phyloP scores from a whole-genome alignment of 768 basidiomycete genomes.

The Gymnopilus dilepis region DNA sequence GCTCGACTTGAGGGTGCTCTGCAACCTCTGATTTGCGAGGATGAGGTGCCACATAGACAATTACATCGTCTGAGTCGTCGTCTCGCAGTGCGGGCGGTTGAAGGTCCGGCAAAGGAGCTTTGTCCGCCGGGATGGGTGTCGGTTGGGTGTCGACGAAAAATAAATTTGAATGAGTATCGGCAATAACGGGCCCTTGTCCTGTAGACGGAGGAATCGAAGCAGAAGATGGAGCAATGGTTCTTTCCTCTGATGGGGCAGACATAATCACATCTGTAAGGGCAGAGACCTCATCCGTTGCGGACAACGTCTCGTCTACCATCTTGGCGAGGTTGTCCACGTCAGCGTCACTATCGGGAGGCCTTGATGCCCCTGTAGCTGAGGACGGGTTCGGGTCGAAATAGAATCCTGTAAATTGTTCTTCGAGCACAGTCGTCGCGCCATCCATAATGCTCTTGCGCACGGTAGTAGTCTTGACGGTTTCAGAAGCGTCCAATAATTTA shows the following conservation, averaged over 20 bases:
- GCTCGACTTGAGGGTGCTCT: conserved; percentile 1
- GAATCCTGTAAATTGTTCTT: conserved; percentile 25
- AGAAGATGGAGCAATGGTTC: not conserved
- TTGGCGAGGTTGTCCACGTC: conserved; percentile 24
- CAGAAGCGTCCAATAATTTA: conserved; percentile 44
- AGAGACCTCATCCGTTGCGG: conserved; percentile 16
- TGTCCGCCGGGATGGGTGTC: conserved; percentile 22
- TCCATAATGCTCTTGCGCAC: conserved; percentile 24
- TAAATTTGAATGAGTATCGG: not conserved
- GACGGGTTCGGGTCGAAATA: conserved; percentile 17
- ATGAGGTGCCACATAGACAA: conserved; percentile 80
- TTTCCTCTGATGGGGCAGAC: conserved; percentile 2
- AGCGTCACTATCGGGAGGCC: not conserved
- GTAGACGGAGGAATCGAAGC: not conserved
- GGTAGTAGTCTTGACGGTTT: conserved; percentile 19
- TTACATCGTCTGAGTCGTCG: conserved; percentile 64
- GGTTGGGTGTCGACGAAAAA: conserved; percentile 28
- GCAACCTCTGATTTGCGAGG: conserved; percentile 44
- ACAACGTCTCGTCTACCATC: conserved; percentile 28
- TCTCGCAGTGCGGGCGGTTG: conserved; percentile 26
- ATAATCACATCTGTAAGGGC: conserved; percentile 6
- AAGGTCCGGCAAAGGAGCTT: conserved; percentile 20
- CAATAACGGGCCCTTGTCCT: not conserved
- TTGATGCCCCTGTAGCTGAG: not conserved
- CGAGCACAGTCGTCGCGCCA: conserved; percentile 9